A percentile compares a stretch with the other conserved stretches of the same genome.
Conservation (phyloP, 768 basidiomycete species). For the Chlorophyllum brunneum region DNA sequence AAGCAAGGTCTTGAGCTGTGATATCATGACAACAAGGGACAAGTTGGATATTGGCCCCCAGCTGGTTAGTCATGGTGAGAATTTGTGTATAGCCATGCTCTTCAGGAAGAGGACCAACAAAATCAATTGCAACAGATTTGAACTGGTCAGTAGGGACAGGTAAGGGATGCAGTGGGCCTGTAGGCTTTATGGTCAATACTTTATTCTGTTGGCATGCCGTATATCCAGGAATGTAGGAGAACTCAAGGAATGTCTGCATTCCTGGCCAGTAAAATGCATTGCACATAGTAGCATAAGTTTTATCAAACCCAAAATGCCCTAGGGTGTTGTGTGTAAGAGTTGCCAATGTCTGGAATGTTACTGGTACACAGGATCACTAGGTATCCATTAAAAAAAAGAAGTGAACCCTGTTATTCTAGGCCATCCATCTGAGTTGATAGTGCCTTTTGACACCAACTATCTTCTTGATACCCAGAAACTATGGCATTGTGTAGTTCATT, state of each 20-base stretch:
- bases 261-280: constrained; percentile 30
- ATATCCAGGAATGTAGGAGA: constrained; percentile 30
- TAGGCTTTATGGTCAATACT: constrained; percentile 17
- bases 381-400: constrained; percentile 21
- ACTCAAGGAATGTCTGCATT: constrained; percentile 30
- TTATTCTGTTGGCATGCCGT: constrained; percentile 36
- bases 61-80: constrained; percentile 6
- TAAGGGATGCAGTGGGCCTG: constrained; percentile 29
- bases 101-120: constrained; percentile 7
- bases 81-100: neutral
- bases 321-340: constrained; percentile 25
- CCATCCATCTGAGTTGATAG: neutral
- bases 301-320: constrained; percentile 33
- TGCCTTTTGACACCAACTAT: constrained; percentile 2
- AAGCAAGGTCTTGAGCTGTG: constrained; percentile 5
- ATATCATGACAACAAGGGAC: constrained; percentile 4
- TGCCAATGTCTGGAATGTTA: constrained; percentile 21
- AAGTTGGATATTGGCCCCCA: constrained; percentile 13
- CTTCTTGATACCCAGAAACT: neutral
- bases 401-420: constrained; percentile 8
- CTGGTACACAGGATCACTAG: constrained; percentile 20
- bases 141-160: constrained; percentile 6
- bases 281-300: constrained; percentile 21
- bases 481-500: neutral
- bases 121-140: constrained; percentile 7